Evolutionary conservation across 305 asterid species (phyloP).

Genomic region (Solanum hybrid): DNA sequence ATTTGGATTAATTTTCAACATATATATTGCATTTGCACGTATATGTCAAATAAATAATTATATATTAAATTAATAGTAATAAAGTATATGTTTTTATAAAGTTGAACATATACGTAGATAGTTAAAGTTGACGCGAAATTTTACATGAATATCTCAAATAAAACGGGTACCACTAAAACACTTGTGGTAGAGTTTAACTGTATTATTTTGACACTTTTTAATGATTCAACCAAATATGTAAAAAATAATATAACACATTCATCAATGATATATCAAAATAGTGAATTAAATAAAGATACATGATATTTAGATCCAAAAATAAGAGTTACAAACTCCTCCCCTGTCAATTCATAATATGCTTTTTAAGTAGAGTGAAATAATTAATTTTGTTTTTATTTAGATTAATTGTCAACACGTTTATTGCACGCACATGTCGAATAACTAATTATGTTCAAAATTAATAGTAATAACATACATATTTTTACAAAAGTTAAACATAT

Average conservation of each 20-base stretch:
- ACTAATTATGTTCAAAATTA: neutral
- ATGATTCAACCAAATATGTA: neutral
- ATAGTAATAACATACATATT: neutral
- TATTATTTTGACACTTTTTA: neutral
- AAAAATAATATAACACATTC: neutral
- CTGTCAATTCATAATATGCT: neutral
- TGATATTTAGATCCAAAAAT: neutral
- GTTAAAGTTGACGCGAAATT: rapidly evolving
- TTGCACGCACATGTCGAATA: neutral
- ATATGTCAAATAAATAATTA: neutral
- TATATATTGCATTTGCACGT: neutral
- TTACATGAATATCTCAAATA: neutral
- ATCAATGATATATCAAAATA: neutral
- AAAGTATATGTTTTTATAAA: neutral
- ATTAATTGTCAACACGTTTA: neutral
- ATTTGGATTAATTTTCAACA: neutral
- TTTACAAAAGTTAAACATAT: neutral
- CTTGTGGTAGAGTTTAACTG: neutral
- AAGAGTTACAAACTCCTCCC: neutral
- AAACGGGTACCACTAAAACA: neutral
- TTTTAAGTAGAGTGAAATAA: neutral
- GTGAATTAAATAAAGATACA: neutral
- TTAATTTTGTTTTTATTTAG: neutral
- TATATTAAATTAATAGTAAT: neutral
- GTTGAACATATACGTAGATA: neutral